Percentiles rank a stretch among this genome's conserved stretches.
Evolutionary conservation across 768 basidiomycete genomes (phyloP).

Genomic region (Tylopilus sp.): DNA sequence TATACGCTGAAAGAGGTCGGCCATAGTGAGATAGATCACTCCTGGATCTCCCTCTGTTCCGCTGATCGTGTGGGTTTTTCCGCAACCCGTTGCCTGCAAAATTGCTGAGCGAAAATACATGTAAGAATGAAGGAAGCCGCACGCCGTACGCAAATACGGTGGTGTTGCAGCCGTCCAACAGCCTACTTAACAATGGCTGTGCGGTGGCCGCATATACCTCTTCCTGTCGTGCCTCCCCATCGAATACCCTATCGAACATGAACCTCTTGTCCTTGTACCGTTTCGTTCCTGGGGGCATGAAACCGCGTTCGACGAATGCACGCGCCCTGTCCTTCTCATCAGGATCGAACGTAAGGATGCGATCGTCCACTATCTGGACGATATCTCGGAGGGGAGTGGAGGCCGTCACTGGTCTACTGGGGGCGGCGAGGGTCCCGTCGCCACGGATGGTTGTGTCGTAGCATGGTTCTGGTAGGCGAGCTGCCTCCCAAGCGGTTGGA

Average conservation of each 20-base stretch:
- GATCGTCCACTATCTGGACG: constrained; percentile 89
- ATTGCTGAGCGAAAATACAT: constrained; percentile 11
- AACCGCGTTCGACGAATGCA: constrained; percentile 82
- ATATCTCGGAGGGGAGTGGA: constrained; percentile 67
- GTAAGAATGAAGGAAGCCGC: constrained; percentile 31
- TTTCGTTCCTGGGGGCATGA: constrained; percentile 82
- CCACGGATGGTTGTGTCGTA: constrained; percentile 71
- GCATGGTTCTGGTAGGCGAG: constrained; percentile 73
- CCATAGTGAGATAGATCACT: constrained; percentile 95
- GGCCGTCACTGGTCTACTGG: constrained; percentile 48
- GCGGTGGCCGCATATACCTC: constrained; percentile 88
- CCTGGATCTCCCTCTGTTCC: constrained; percentile 86
- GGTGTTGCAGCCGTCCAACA: constrained; percentile 93
- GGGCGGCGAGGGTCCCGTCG: constrained; percentile 82
- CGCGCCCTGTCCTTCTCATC: constrained; percentile 81
- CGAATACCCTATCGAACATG: constrained; percentile 94
- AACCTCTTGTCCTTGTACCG: constrained; percentile 96
- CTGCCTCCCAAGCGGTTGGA: constrained; percentile 79
- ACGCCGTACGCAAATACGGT: constrained; percentile 99
- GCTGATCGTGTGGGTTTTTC: constrained; percentile 98
- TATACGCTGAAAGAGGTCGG: constrained; percentile 92
- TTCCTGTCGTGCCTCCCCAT: constrained; percentile 73
- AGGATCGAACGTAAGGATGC: constrained; percentile 94
- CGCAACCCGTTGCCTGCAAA: constrained; percentile 96
- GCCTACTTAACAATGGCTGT: constrained; percentile 76